Percentiles rank a stretch among this genome's conserved stretches.
phyloP scores from a whole-genome alignment of 768 basidiomycete genomes.

The Trametes maxima region DNA sequence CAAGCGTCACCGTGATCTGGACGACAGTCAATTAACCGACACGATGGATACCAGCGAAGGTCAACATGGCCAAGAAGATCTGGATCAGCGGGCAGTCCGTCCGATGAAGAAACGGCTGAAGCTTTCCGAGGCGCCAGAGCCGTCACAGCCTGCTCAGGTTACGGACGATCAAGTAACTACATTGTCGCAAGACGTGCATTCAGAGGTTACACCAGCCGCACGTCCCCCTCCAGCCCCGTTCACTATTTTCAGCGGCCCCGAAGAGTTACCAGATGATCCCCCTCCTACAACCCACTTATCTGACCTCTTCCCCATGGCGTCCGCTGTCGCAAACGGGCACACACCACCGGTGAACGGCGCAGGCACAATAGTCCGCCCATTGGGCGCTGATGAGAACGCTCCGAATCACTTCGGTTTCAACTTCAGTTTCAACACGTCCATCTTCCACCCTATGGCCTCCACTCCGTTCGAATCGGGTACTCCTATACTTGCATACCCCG shows the following conservation, averaged over 20 bases:
- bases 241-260: constrained; percentile 51
- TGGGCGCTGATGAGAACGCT: constrained; percentile 18
- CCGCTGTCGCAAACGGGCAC: constrained; percentile 23
- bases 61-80: constrained; percentile 39
- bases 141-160: neutral
- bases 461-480: constrained; percentile 26
- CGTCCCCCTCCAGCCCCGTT: constrained; percentile 44
- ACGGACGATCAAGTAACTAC: neutral
- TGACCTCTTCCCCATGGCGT: constrained; percentile 50
- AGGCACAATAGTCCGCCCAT: constrained; percentile 8
- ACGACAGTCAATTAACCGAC: constrained; percentile 44
- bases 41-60: constrained; percentile 46
- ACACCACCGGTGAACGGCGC: neutral
- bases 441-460: constrained; percentile 30
- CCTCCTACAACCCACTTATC: constrained; percentile 56
- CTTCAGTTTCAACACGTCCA: constrained; percentile 30
- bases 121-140: constrained; percentile 23
- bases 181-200: neutral
- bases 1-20: constrained; percentile 64
- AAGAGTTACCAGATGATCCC: constrained; percentile 30
- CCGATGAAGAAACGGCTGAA: constrained; percentile 59
- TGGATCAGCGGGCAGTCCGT: constrained; percentile 41
- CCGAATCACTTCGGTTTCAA: constrained; percentile 21
- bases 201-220: neutral
- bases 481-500: constrained; percentile 38